Base-by-base conservation (phyloP, 495 filamentous ascomycete genomes). In the Neurospora tetrasperma region DNA sequence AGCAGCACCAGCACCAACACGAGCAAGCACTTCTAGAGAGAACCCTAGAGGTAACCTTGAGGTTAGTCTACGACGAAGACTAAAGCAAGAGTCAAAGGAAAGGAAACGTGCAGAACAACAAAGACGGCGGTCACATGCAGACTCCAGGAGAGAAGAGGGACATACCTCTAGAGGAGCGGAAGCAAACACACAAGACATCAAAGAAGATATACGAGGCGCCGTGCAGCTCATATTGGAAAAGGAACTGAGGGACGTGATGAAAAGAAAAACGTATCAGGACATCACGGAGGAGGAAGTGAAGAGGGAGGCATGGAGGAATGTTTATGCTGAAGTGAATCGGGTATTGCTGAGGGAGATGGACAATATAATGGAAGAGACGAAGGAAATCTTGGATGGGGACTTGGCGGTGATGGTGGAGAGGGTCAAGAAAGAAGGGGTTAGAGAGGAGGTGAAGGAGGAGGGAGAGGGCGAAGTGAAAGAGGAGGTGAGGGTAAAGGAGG, bases 281-380 rank as follows among this genome's bases (percentile, higher is more conserved):
- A 18, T 18, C 0, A 43, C 16, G 27, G 27, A 31, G 2, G 42
- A 43, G 16, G 42, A 43, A 43, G 0, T 43, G 6, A 43, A 43
- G 18, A 1, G 10, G 18, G 4, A 20, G 7, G 43, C 3, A n/a
- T 10, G 9, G 8, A 1, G 3, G 8, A 46, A 20, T 18, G 7
- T 0, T 3, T 1, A 10, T 7, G 0, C 10, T 7, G 10, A 10
- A 46, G 0, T 46, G 0, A 9, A 3, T n/a, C 0, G n/a, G 43
- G 18, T 20, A 20, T 2, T 46, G 0, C 1, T 1, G 10, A 20
- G 3, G 43, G 43, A 46, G 18, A 9, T 7, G 43, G 0, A 4
- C 0, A 20, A 20, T 18, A 20, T 46, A 0, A 4, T 3, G 0
- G 5, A 5, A 1, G 27, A 27, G 5, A 5, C 0, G 12, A 9